Conservation (phyloP, 805 yeast genomes). For the Zygoascus flipseniorum region DNA sequence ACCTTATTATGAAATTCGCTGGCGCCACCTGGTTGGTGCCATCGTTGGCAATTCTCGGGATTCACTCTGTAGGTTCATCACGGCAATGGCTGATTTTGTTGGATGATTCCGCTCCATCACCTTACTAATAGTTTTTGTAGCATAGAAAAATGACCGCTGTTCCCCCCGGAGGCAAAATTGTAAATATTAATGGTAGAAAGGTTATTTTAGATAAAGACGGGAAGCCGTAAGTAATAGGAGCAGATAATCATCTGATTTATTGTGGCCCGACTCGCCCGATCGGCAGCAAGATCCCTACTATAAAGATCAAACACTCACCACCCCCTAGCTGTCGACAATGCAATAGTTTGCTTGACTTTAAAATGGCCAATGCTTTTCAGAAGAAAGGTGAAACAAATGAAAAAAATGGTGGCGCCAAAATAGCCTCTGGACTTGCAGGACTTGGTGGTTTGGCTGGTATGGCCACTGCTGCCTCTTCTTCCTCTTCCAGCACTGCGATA, state of each 20-base stretch:
- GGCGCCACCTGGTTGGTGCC: too few relatives aligned
- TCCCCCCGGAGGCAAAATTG: conserved; percentile 2
- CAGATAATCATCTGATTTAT: not conserved
- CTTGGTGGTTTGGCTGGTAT: conserved; percentile 1
- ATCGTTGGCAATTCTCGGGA: too few relatives aligned
- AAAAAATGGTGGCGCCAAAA: conserved; percentile 3
- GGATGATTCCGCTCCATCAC: too few relatives aligned
- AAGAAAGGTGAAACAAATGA: not conserved
- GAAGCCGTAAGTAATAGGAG: conserved; percentile 61
- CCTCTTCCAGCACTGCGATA: conserved; percentile 19
- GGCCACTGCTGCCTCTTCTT: conserved; percentile 16
- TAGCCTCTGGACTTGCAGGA: conserved; percentile 12
- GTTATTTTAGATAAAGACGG: conserved; percentile 82
- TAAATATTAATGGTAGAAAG: conserved; percentile 43
- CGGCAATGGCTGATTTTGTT: too few relatives aligned
- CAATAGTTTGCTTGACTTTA: conserved; percentile 73
- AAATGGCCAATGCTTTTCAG: conserved; percentile 38
- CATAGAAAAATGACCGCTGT: not conserved
- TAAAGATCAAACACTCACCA: not conserved
- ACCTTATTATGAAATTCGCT: too few relatives aligned
- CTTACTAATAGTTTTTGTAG: too few relatives aligned
- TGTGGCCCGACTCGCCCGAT: too few relatives aligned
- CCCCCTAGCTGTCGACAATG: conserved; percentile 71
- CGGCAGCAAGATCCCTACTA: not conserved
- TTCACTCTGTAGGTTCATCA: too few relatives aligned